A percentile compares a stretch with the other conserved stretches of the same genome.
These are phyloP conservation scores for Fonsecaea monophora DNA, from an alignment of 2,329 filamentous ascomycete species.

Conservation along the genomic window DNA sequence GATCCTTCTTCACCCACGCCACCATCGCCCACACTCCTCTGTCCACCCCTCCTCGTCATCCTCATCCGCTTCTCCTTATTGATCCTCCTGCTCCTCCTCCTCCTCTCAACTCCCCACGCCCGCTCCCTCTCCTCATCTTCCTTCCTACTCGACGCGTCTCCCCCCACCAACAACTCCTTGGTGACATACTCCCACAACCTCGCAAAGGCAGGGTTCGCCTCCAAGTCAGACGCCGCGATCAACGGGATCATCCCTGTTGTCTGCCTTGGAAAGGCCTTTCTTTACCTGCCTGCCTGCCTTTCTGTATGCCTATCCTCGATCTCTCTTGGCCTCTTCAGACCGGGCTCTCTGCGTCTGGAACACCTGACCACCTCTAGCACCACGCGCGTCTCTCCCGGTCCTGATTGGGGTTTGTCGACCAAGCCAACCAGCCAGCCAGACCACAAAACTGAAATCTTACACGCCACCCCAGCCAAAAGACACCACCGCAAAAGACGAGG, in stretches of 20 bases:
- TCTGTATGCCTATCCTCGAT: background rate
- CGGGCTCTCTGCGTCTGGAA: too few species aligned
- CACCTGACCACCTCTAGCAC: too few species aligned
- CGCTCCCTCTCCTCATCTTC: slow-evolving; percentile 40
- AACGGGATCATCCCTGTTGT: slow-evolving; percentile 48
- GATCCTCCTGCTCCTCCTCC: slow-evolving; percentile 10
- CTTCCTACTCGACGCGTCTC: slow-evolving; percentile 50
- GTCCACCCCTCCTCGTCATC: background rate
- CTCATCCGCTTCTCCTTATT: background rate
- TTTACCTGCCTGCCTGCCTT: background rate
- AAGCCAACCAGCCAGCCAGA: background rate
- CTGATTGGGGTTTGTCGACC: background rate
- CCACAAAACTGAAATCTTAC: too few species aligned
- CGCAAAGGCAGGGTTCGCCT: slow-evolving; percentile 52
- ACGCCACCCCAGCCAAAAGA: too few species aligned
- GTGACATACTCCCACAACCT: slow-evolving; percentile 51
- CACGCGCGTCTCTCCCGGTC: too few species aligned
- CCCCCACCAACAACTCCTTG: slow-evolving; percentile 45
- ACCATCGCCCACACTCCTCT: background rate
- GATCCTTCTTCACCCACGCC: background rate
- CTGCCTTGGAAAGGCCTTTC: background rate
- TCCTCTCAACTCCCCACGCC: slow-evolving; percentile 17
- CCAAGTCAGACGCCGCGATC: slow-evolving; percentile 49
- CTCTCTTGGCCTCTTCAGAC: too few species aligned
- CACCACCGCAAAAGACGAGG: too few species aligned